Evolutionary conservation across 148 eudicot genomes (phyloP).

Genomic region (Bassia scoparia): DNA sequence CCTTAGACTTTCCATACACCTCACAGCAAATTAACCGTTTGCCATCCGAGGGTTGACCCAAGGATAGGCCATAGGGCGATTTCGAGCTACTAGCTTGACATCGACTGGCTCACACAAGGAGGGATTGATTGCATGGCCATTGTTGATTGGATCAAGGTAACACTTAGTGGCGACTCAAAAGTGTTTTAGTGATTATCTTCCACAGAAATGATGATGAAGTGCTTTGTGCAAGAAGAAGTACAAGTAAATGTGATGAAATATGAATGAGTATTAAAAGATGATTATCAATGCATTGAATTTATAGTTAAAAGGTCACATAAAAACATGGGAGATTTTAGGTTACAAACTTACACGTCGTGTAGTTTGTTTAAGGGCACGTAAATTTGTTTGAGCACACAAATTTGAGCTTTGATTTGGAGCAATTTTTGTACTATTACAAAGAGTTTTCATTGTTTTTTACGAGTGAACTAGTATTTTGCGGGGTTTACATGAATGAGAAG

Average conservation of each 20-base stretch:
- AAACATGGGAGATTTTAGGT: slow-evolving; percentile 23
- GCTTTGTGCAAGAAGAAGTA: not conserved
- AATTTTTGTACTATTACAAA: slow-evolving; percentile 2
- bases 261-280: not conserved
- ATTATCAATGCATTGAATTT: slow-evolving; percentile 1
- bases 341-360: slow-evolving; percentile 21
- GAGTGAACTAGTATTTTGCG: too few species aligned
- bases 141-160: too few species aligned
- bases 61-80: not conserved
- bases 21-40: slow-evolving; percentile 27
- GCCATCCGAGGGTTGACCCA: slow-evolving; percentile 13
- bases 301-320: not conserved
- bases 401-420: not conserved
- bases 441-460: too few species aligned
- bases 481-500: too few species aligned
- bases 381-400: slow-evolving; percentile 11
- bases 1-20: slow-evolving; percentile 27
- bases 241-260: not conserved
- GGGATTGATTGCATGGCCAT: slow-evolving; percentile 29
- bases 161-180: not conserved
- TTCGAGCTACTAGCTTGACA: slow-evolving; percentile 7
- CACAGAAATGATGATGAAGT: not conserved
- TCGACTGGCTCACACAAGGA: slow-evolving; percentile 23
- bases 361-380: slow-evolving; percentile 6
- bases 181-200: not conserved